Conservation (phyloP, 31 red algal species). For the Odonthalia washingtoniensis region DNA sequence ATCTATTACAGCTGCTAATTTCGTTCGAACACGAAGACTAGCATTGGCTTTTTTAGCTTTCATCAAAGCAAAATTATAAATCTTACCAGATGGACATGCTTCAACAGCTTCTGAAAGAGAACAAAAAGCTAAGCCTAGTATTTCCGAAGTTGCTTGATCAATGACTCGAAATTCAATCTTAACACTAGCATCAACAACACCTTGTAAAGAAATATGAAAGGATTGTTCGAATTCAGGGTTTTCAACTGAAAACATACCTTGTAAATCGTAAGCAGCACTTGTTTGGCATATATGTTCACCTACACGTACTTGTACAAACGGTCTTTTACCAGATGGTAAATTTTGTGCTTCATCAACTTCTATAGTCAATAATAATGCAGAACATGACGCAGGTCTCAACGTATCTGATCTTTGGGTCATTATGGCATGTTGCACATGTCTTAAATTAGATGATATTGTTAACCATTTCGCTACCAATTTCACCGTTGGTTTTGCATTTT, state of each 20-base stretch:
- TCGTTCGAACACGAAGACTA: constrained; percentile 32
- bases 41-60: constrained; percentile 52
- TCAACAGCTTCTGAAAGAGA: constrained; percentile 58
- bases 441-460: constrained; percentile 45
- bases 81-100: constrained; percentile 47
- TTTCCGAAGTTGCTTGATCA: constrained; percentile 29
- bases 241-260: constrained; percentile 48
- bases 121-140: constrained; percentile 59
- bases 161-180: constrained; percentile 62
- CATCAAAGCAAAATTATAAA: constrained; percentile 49
- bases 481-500: constrained; percentile 49
- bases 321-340: constrained; percentile 49
- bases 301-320: constrained; percentile 51
- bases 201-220: constrained; percentile 56
- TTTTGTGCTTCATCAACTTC: constrained; percentile 70
- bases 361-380: constrained; percentile 53
- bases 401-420: constrained; percentile 42
- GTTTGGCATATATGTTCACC: constrained; percentile 45
- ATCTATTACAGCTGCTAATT: constrained; percentile 58
- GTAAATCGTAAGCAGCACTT: constrained; percentile 51
- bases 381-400: constrained; percentile 45
- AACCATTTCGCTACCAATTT: constrained; percentile 56
- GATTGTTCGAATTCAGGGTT: constrained; percentile 73
- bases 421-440: constrained; percentile 53
- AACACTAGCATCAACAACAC: constrained; percentile 39